phyloP scores from a whole-genome alignment of 306 rosid species.

The Herpetospermum pedunculosum region DNA sequence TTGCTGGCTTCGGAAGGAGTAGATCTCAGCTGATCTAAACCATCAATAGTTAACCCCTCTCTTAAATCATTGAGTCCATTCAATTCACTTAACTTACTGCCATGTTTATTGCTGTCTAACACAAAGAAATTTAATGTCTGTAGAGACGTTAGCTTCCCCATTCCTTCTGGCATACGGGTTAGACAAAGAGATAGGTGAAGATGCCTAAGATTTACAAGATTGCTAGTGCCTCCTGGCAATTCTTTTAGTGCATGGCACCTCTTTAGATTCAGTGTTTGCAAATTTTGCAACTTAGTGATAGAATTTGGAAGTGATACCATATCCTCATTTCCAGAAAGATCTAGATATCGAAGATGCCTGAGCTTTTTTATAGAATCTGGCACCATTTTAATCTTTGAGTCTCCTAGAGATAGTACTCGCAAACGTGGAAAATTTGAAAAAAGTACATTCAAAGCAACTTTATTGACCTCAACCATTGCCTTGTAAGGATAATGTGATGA shows the following conservation, averaged over 20 bases:
- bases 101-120: neutral
- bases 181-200: neutral
- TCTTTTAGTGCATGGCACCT: neutral
- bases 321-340: neutral
- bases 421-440: constrained; percentile 5
- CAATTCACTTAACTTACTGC: neutral
- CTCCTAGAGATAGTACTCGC: constrained; percentile 10
- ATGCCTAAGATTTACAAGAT: constrained; percentile 2
- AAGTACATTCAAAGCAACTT: neutral
- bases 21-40: neutral
- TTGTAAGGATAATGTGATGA: neutral
- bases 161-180: neutral
- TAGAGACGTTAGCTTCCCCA: neutral
- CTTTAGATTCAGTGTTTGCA: neutral
- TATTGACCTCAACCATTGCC: neutral
- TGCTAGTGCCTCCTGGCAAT: neutral
- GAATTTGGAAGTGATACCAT: neutral
- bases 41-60: neutral
- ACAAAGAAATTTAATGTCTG: neutral
- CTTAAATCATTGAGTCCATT: neutral
- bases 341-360: constrained; percentile 6
- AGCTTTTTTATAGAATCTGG: neutral
- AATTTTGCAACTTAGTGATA: neutral
- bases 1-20: neutral
- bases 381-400: neutral